These are phyloP conservation scores for Rhododendron molle DNA, from an alignment of 148 eudicot species.

Conservation along the genomic window DNA sequence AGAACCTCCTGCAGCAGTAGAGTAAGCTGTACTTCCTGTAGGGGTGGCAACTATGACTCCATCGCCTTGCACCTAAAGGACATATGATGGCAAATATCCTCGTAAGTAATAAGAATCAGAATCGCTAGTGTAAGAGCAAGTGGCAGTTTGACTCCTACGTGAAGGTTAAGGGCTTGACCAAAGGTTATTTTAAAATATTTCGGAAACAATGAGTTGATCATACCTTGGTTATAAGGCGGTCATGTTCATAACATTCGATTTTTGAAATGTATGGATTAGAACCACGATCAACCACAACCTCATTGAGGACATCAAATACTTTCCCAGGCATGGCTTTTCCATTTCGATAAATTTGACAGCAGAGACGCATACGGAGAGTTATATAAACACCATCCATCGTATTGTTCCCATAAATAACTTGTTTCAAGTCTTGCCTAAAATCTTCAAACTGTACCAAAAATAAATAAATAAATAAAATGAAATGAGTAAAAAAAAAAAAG, in stretches of 20 bases:
- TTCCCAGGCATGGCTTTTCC: constrained; percentile 92
- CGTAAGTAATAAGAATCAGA: neutral
- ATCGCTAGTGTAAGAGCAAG: neutral
- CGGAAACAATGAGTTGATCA: neutral
- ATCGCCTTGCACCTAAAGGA: constrained; percentile 90
- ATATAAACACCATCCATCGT: constrained; percentile 94
- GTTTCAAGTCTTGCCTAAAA: constrained; percentile 69
- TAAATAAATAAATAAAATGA: neutral
- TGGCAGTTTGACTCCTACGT: neutral
- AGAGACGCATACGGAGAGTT: constrained; percentile 94
- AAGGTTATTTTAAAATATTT: neutral
- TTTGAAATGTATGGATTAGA: constrained; percentile 96
- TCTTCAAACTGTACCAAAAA: constrained; percentile 68
- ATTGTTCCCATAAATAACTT: constrained; percentile 87
- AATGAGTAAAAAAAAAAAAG: neutral
- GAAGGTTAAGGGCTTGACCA: neutral
- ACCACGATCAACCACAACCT: constrained; percentile 97
- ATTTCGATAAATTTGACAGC: constrained; percentile 83
- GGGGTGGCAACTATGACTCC: constrained; percentile 99
- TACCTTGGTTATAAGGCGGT: constrained; percentile 95
- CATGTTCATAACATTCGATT: constrained; percentile 95
- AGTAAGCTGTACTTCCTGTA: constrained; percentile 98
- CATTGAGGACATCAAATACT: constrained; percentile 92
- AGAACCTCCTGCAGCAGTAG: constrained; percentile 98
- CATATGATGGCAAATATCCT: neutral